Evolutionary conservation across 495 filamentous ascomycete species (phyloP), one percentile per base, ranked within the genome.

Genomic region (Aspergillus cavernicola): DNA sequence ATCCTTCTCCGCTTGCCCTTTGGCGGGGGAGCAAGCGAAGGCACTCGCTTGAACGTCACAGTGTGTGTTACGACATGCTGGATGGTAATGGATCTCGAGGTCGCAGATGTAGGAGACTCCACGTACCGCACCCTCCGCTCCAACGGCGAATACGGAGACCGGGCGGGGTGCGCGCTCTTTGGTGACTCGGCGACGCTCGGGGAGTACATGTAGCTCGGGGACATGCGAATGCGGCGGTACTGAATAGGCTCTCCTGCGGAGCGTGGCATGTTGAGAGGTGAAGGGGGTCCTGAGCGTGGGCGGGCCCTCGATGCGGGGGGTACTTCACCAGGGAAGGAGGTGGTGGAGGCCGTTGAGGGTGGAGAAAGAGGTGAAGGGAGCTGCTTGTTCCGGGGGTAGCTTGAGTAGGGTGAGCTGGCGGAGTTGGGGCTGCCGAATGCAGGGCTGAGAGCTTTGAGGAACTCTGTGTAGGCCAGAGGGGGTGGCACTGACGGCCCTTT

Each of bases 391-490:
- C 22, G 35, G 48, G 48, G 49, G 41, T 46, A 60, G 36, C 50
- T 51, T 12, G 53, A 39, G 53, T 49, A 56, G 35, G 7, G 7
- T 52, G 55, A 6, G 12, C 37, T 19, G 22, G 41, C 22, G 42
- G 47, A 22, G 0, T 38, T 6, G 15, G 2, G 39, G 26, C 50
- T 51, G 15, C 42, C 37, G 24, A 45, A 56, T 6, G 42, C 36
- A 1, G 58, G 58, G 38, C 58, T 60, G 13, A 60, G 52, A 9
- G 58, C 40, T n/a, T 56, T 56, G 22, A 60, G 50, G 20, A 60
- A 60, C 12, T 60, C 58, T 7, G 53, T 56, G 28, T 60, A 60
- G n/a, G 58, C 52, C 13, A 40, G 31, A 23, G 58, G 58, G 35
- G 58, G 58, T 6, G 45, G 42, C 9, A 45, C 42, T 39, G 36